Conservation (phyloP, 345 rosid species). For the Carallia pectinifolia region DNA sequence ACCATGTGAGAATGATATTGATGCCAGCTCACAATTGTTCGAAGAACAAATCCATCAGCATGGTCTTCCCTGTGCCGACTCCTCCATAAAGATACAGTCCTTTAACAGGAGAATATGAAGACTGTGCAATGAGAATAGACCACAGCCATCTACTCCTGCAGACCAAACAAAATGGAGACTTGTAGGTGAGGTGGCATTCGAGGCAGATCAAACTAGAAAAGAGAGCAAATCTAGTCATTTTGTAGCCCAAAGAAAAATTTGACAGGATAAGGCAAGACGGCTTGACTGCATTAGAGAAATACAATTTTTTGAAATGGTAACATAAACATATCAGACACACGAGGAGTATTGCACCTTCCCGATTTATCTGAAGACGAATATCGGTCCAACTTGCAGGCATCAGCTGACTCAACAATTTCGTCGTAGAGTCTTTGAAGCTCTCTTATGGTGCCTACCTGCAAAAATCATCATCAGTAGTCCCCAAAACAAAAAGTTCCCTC, state of each 20-base stretch:
- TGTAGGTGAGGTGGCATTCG: slow-evolving; percentile 2
- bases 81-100: slow-evolving; percentile 96
- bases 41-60: slow-evolving; percentile 96
- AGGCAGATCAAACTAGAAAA: neutral
- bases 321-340: neutral
- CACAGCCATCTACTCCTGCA: slow-evolving; percentile 95
- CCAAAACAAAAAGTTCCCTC: neutral
- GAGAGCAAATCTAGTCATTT: neutral
- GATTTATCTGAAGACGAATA: slow-evolving; percentile 77
- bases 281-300: too few species aligned
- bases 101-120: slow-evolving; percentile 73
- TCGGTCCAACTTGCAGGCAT: slow-evolving; percentile 83
- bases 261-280: neutral
- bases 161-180: slow-evolving; percentile 9
- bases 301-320: neutral
- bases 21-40: slow-evolving; percentile 63
- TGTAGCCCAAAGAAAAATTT: neutral
- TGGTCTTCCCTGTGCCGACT: slow-evolving; percentile 97
- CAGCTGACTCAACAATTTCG: slow-evolving; percentile 73
- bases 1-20: neutral
- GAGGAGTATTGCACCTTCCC: slow-evolving; percentile 49
- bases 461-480: slow-evolving; percentile 8
- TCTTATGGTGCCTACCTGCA: slow-evolving; percentile 70
- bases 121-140: slow-evolving; percentile 81
- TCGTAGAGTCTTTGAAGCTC: slow-evolving; percentile 93